Percentiles rank a stretch among this genome's conserved stretches.
These are phyloP conservation scores for Smallanthus sonchifolius DNA, from an alignment of 129 eudicot species.

Conservation along the genomic window DNA sequence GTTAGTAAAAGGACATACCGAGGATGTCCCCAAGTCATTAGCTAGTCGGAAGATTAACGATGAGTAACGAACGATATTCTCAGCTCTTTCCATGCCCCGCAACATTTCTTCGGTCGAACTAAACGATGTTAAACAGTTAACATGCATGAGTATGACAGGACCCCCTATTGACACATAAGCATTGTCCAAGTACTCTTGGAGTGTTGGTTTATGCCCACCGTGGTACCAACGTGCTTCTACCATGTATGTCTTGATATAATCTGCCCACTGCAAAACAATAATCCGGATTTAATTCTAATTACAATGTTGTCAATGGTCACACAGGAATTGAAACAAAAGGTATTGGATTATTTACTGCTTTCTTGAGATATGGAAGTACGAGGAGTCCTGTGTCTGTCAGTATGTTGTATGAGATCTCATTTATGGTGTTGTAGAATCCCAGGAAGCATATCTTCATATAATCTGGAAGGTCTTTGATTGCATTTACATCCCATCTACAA, in stretches of 20 bases:
- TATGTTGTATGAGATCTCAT: constrained; percentile 9
- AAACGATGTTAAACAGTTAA: neutral
- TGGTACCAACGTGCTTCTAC: constrained; percentile 8
- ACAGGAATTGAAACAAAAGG: neutral
- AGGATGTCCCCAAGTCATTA: constrained; percentile 40
- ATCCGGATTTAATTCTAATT: neutral
- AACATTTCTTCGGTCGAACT: constrained; percentile 13
- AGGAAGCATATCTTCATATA: constrained; percentile 9
- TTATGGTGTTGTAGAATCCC: constrained; percentile 14
- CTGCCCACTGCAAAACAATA: neutral
- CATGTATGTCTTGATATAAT: neutral
- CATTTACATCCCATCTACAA: constrained; percentile 19
- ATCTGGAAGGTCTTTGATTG: neutral
- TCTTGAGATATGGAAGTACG: neutral
- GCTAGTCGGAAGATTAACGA: constrained; percentile 26
- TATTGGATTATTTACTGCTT: neutral
- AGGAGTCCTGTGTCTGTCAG: neutral
- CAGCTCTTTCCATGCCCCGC: neutral
- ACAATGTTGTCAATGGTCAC: neutral
- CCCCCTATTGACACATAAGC: constrained; percentile 4
- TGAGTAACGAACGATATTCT: constrained; percentile 23
- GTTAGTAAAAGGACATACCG: constrained; percentile 13
- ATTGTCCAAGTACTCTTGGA: constrained; percentile 7
- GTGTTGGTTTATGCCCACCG: constrained; percentile 6
- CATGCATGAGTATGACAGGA: neutral